Percentiles rank a stretch among this genome's conserved stretches.
These are phyloP conservation scores for Aspergillus pseudotamarii DNA, from an alignment of 2,329 filamentous ascomycete genomes.

Conservation along the genomic window DNA sequence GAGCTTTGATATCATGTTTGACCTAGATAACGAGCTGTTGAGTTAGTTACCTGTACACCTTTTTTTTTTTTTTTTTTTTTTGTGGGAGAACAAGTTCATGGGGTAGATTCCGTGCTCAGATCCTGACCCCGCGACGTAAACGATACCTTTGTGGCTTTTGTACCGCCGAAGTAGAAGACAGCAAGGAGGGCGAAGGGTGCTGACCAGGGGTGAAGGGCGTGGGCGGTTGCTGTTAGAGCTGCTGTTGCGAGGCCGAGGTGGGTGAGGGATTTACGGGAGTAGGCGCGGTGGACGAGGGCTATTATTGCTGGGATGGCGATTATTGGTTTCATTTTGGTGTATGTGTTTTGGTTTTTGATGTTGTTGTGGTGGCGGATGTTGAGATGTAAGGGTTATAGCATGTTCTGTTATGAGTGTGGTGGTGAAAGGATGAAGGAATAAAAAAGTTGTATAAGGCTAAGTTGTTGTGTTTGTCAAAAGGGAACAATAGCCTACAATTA, in stretches of 20 bases:
- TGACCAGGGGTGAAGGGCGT: slow-evolving; percentile 91
- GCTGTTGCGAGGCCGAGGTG: slow-evolving; percentile 73
- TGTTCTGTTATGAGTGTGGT: background rate
- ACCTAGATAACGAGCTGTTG: slow-evolving; percentile 55
- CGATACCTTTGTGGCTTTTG: slow-evolving; percentile 74
- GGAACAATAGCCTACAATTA: background rate
- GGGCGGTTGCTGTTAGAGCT: slow-evolving; percentile 71
- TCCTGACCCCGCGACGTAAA: background rate
- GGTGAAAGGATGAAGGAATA: background rate
- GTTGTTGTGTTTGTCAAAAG: background rate
- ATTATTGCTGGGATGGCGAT: slow-evolving; percentile 53
- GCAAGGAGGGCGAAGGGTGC: slow-evolving; percentile 83
- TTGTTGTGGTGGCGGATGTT: background rate
- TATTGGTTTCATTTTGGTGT: slow-evolving; percentile 45
- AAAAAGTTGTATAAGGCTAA: background rate
- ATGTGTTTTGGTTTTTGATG: background rate
- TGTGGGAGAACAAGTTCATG: background rate
- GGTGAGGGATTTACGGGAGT: slow-evolving; percentile 76
- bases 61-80: background rate
- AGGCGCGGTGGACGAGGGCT: slow-evolving; percentile 67
- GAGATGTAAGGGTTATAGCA: background rate
- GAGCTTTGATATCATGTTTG: slow-evolving; percentile 83
- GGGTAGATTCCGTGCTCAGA: background rate
- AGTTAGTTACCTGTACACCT: background rate
- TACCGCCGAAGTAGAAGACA: slow-evolving; percentile 86